Evolutionary conservation across 2,329 filamentous ascomycete species (phyloP).

Genomic region (Colletotrichum cordylinicola): DNA sequence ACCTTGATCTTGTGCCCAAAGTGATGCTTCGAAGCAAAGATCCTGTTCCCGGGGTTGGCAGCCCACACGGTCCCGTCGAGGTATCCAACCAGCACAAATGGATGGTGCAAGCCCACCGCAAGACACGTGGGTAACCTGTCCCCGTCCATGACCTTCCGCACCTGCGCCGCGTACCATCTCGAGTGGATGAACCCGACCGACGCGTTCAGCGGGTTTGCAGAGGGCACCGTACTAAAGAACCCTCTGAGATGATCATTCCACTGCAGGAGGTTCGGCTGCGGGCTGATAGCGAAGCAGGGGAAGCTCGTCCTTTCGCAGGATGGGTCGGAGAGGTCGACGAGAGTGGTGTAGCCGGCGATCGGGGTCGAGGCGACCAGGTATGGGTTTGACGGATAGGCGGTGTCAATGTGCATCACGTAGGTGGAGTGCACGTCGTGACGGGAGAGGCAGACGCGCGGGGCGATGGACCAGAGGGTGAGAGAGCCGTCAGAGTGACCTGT

Average conservation of each 20-base stretch:
- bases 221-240: slow-evolving; percentile 58
- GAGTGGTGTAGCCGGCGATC: slow-evolving; percentile 56
- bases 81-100: slow-evolving; percentile 58
- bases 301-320: slow-evolving; percentile 60
- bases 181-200: slow-evolving; percentile 57
- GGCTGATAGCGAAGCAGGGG: slow-evolving; percentile 53
- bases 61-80: slow-evolving; percentile 60
- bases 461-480: slow-evolving; percentile 61
- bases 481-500: slow-evolving; percentile 63
- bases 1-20: slow-evolving; percentile 47
- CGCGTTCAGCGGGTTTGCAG: slow-evolving; percentile 57
- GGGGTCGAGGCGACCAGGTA: slow-evolving; percentile 61
- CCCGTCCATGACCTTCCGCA: slow-evolving; percentile 56
- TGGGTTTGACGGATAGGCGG: slow-evolving; percentile 61
- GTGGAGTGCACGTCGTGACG: slow-evolving; percentile 60
- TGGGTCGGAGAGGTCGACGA: slow-evolving; percentile 59
- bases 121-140: slow-evolving; percentile 58
- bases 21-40: slow-evolving; percentile 44
- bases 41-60: slow-evolving; percentile 49
- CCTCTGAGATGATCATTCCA: slow-evolving; percentile 63
- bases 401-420: slow-evolving; percentile 58
- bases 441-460: slow-evolving; percentile 52
- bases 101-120: slow-evolving; percentile 55
- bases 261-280: slow-evolving; percentile 58
- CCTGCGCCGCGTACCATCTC: slow-evolving; percentile 56